phyloP scores from a whole-genome alignment of 2,329 filamentous ascomycete species.

The Akanthomyces muscarius region DNA sequence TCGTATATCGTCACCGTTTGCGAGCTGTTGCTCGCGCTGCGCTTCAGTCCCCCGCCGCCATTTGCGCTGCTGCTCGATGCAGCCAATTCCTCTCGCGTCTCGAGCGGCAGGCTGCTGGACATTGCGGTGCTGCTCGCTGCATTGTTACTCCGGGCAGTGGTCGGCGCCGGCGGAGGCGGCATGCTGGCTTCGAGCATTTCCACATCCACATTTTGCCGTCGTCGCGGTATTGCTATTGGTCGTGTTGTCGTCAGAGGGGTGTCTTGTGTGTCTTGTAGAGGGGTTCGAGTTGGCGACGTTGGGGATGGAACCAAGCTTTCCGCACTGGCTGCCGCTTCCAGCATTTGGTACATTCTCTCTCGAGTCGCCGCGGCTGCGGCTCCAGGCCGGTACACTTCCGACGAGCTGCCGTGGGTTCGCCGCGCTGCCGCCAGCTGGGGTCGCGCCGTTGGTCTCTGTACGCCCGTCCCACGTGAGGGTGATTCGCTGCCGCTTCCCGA shows the following conservation, averaged over 20 bases:
- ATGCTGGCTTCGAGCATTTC: slow-evolving; percentile 13
- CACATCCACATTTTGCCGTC: slow-evolving; percentile 1
- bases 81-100: not conserved
- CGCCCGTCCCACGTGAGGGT: not conserved
- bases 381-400: not conserved
- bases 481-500: not conserved
- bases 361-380: slow-evolving; percentile 1
- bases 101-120: not conserved
- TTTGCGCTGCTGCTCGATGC: not conserved
- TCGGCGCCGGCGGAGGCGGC: not conserved
- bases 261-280: not conserved
- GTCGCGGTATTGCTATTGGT: slow-evolving; percentile 1
- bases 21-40: slow-evolving; percentile 9
- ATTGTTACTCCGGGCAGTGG: not conserved
- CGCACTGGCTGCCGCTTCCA: not conserved
- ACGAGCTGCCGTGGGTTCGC: not conserved
- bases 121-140: not conserved
- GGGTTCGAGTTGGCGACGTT: not conserved
- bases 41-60: not conserved
- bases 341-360: not conserved
- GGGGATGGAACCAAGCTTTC: not conserved
- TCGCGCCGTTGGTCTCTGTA: not conserved
- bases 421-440: not conserved
- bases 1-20: slow-evolving; percentile 8
- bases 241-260: not conserved